Evolutionary conservation across 2,329 filamentous ascomycete species (phyloP), one percentile per base, ranked within the genome.

Genomic region (Cercospora sp.): DNA sequence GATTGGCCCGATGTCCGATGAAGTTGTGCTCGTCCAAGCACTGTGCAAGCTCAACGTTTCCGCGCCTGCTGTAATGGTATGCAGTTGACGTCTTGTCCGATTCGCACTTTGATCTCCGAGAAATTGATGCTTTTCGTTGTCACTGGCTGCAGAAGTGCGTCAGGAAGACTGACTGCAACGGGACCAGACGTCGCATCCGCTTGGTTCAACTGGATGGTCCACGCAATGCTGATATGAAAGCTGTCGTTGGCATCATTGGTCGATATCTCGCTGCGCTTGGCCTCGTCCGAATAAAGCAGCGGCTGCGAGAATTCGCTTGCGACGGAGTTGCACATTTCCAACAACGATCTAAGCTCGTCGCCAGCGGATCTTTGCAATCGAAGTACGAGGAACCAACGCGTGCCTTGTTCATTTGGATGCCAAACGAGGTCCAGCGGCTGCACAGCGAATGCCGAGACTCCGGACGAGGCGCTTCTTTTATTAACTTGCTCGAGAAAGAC

Each of bases 181-280:
- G 67, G 51, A 53, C 58, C 53, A 18, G 36, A 10, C 55, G 28
- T 33, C 61, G 51, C 28, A 60, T 62, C 13, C 8, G 79, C 97
- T 94, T 75, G 97, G 26, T 59, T 66, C 28, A 64, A 42, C 23
- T 83, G 79, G 69, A 94, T 84, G 1, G 87, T 90, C 95, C 94
- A 98, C 0, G 90, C 95, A 65, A 99, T 87, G 57, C 93, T 97
- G 68, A 98, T 82, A 79, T 99, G 95, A 76, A 97, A 97, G 28
- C 42, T 42, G 28, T 72, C 63, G 36, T 66, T 48, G 18, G 48
- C 20, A 65, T 26, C 62, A 20, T 55, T 65, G 55, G 58, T 31
- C 18, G 23, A 20, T 64, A 7, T 60, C 64, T 64, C 69, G 31
- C 42, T 78, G 75, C 9, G n/a, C 28, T 31, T 28, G 16, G 55